Conservation (phyloP, 2,329 filamentous ascomycete genomes). For the Neurospora sp. region DNA sequence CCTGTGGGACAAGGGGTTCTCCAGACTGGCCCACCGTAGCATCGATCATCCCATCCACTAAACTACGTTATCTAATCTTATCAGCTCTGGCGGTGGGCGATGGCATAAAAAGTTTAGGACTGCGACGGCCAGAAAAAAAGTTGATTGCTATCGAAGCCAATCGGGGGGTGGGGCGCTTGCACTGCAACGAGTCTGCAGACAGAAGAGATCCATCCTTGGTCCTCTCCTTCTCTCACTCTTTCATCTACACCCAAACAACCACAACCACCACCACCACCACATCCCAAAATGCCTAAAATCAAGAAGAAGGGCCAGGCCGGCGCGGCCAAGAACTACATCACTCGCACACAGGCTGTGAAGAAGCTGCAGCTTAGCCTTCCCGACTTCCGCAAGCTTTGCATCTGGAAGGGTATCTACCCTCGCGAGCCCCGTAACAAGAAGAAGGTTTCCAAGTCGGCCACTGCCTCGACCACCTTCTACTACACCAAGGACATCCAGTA, state of each 20-base stretch:
- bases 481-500: conserved; percentile 96
- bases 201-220: not conserved
- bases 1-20: not conserved
- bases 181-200: not conserved
- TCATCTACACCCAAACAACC: conserved; percentile 2
- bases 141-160: conserved; percentile 7
- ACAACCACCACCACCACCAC: conserved; percentile 13
- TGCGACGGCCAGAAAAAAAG: conserved; percentile 20
- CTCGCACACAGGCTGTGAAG: conserved; percentile 89
- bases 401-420: conserved; percentile 99
- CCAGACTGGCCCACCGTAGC: not conserved
- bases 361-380: conserved; percentile 96
- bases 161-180: conserved; percentile 12
- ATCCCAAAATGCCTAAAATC: conserved; percentile 54
- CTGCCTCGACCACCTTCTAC: conserved; percentile 84
- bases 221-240: not conserved
- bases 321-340: conserved; percentile 97
- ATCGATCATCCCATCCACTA: not conserved
- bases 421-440: conserved; percentile 95
- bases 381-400: conserved; percentile 96
- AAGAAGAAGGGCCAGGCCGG: conserved; percentile 92
- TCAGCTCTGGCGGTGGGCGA: conserved; percentile 15
- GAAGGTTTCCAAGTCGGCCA: conserved; percentile 88
- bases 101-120: conserved; percentile 17
- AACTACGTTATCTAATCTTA: conserved; percentile 8